These are phyloP conservation scores for Tuber umbilicatum DNA, from an alignment of 495 filamentous ascomycete genomes.

Conservation along the genomic window DNA sequence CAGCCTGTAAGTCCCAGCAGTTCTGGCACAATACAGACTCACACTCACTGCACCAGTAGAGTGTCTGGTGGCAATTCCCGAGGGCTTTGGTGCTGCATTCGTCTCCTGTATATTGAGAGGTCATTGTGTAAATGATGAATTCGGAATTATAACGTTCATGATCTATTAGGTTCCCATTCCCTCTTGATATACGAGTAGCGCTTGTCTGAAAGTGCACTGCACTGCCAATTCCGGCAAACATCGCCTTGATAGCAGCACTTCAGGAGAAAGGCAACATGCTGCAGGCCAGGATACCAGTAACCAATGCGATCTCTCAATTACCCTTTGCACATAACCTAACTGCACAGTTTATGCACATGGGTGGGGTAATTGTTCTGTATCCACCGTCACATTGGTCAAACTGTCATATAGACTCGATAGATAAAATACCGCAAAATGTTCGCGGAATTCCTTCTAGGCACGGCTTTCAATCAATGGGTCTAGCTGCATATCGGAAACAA, in stretches of 20 bases:
- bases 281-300: too few relatives aligned
- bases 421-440: too few relatives aligned
- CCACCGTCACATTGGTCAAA: too few relatives aligned
- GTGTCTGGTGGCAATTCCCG: neutral
- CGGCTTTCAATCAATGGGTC: too few relatives aligned
- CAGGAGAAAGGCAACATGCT: neutral
- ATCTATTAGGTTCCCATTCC: neutral
- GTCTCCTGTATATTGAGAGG: neutral
- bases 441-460: too few relatives aligned
- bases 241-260: neutral
- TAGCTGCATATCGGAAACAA: too few relatives aligned
- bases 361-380: too few relatives aligned
- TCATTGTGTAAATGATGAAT: neutral
- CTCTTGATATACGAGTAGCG: too few relatives aligned
- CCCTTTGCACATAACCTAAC: too few relatives aligned
- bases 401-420: too few relatives aligned
- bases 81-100: neutral
- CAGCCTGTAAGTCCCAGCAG: constrained; percentile 13
- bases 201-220: neutral
- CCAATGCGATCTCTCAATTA: too few relatives aligned
- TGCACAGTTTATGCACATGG: too few relatives aligned
- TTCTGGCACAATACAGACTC: constrained; percentile 13
- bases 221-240: neutral
- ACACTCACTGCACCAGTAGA: neutral
- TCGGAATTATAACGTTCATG: neutral